These are phyloP conservation scores for Filosporella fistucella DNA, from an alignment of 495 filamentous ascomycete genomes.

Conservation along the genomic window DNA sequence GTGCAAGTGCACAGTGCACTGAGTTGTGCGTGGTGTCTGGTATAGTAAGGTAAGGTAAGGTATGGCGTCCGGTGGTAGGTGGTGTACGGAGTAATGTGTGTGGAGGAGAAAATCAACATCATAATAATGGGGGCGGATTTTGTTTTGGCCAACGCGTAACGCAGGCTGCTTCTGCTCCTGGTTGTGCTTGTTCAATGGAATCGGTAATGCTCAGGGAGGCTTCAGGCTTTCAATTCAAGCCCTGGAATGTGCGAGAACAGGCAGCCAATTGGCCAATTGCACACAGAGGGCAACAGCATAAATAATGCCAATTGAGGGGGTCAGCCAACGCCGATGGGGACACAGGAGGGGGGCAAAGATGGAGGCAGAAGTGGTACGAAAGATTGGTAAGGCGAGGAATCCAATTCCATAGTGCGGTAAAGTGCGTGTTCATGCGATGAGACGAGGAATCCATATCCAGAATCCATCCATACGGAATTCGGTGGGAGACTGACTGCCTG, in stretches of 20 bases:
- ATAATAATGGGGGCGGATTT: no score
- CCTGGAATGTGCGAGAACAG: constrained; percentile 13
- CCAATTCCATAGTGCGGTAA: not conserved
- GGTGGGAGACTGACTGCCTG: no score
- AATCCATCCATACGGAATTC: no score
- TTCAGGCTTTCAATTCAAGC: no score
- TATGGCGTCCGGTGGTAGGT: no score
- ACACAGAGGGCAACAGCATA: not conserved
- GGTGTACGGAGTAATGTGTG: no score
- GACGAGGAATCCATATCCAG: not conserved
- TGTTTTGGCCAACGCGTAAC: constrained; percentile 4
- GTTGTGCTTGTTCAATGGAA: no score
- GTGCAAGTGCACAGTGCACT: constrained; percentile 4
- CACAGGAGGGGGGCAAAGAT: not conserved
- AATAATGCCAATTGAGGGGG: constrained; percentile 1
- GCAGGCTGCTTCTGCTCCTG: no score
- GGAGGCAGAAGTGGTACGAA: not conserved
- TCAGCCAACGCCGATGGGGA: not conserved
- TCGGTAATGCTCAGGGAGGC: no score
- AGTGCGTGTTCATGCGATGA: not conserved
- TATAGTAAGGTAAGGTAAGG: no score
- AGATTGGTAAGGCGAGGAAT: constrained; percentile 1
- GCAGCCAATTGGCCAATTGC: constrained; percentile 16
- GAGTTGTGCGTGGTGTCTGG: no score
- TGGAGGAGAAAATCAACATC: no score